phyloP scores from a whole-genome alignment of 441 rosid species.

The Jatropha multifida region DNA sequence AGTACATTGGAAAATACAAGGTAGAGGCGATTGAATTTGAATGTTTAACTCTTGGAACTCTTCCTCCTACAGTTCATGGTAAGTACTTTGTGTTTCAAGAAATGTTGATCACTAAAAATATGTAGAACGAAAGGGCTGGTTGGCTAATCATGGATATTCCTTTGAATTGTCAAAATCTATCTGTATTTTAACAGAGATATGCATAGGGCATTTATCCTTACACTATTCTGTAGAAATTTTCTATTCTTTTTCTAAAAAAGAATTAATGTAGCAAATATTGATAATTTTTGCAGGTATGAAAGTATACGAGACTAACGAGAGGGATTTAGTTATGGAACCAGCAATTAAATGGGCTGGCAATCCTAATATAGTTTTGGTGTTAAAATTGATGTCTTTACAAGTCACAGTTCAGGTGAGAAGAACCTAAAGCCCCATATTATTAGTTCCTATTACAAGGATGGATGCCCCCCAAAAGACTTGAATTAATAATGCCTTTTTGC shows the following conservation, averaged over 20 bases:
- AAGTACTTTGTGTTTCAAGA: background rate
- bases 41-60: slow-evolving; percentile 65
- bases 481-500: slow-evolving; percentile 31
- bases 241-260: background rate
- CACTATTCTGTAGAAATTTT: background rate
- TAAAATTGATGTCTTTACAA: slow-evolving; percentile 52
- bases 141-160: background rate
- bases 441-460: slow-evolving; percentile 19
- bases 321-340: slow-evolving; percentile 77
- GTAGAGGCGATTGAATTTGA: slow-evolving; percentile 67
- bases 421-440: slow-evolving; percentile 16
- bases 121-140: background rate
- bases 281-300: slow-evolving; percentile 60
- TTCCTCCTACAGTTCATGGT: slow-evolving; percentile 79
- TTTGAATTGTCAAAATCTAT: background rate
- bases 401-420: slow-evolving; percentile 75
- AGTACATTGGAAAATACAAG: slow-evolving; percentile 56
- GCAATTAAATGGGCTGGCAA: slow-evolving; percentile 90
- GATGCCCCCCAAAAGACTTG: slow-evolving; percentile 4
- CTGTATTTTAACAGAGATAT: background rate
- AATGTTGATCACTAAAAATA: background rate
- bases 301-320: slow-evolving; percentile 75
- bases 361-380: slow-evolving; percentile 67
- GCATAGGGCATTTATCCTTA: background rate
- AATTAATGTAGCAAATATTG: background rate